Conservation (phyloP, 306 rosid species). For the Citrullus amarus region DNA sequence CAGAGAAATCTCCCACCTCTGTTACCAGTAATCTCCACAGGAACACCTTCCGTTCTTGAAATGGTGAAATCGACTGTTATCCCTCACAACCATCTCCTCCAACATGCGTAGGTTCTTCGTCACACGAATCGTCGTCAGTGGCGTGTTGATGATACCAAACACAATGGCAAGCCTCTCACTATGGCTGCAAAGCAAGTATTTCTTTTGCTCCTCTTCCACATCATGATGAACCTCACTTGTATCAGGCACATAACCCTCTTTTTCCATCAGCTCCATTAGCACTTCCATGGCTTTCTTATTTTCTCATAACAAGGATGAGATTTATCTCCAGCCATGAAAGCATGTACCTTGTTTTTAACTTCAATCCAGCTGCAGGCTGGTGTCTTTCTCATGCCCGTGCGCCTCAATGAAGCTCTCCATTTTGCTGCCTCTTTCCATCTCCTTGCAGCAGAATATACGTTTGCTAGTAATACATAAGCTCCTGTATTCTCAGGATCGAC, state of each 20-base stretch:
- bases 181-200: constrained; percentile 35
- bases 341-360: constrained; percentile 51
- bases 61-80: constrained; percentile 84
- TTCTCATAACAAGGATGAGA: constrained; percentile 56
- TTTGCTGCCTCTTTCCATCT: constrained; percentile 78
- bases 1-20: background rate
- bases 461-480: constrained; percentile 57
- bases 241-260: constrained; percentile 53
- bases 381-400: constrained; percentile 55
- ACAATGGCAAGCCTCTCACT: constrained; percentile 87
- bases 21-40: constrained; percentile 55
- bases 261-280: constrained; percentile 67
- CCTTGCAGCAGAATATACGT: constrained; percentile 52
- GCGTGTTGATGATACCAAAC: constrained; percentile 72
- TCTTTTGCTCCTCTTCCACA: constrained; percentile 73
- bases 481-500: constrained; percentile 61
- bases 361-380: constrained; percentile 96
- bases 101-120: constrained; percentile 69
- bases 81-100: constrained; percentile 79
- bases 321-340: constrained; percentile 66
- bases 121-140: constrained; percentile 60
- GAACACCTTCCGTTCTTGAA: constrained; percentile 54
- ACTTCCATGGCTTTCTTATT: constrained; percentile 42
- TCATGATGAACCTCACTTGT: constrained; percentile 62
- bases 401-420: constrained; percentile 47